Percentiles rank a stretch among this genome's conserved stretches.
Evolutionary conservation across 768 basidiomycete genomes (phyloP).

Genomic region (Tephrocybe sp.): DNA sequence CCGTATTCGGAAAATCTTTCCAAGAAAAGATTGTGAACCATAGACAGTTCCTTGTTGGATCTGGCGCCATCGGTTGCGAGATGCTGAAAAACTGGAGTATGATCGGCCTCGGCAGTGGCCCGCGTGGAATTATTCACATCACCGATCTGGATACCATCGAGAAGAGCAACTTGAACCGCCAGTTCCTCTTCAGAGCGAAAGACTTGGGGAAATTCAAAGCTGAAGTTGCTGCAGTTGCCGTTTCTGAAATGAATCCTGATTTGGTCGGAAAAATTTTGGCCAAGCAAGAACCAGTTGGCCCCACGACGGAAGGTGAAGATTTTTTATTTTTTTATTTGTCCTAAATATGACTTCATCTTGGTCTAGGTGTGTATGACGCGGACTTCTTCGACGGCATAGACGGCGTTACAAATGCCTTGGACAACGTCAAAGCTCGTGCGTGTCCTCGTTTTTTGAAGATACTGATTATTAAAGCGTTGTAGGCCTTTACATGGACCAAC

Average conservation of each 20-base stretch:
- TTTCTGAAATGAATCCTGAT: conserved; percentile 94
- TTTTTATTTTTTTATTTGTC: too few species aligned
- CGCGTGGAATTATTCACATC: conserved; percentile 80
- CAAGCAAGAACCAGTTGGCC: conserved; percentile 92
- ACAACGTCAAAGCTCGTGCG: conserved; percentile 94
- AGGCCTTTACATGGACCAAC: conserved; percentile 98
- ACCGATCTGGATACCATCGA: conserved; percentile 99
- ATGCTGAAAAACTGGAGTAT: conserved; percentile 99
- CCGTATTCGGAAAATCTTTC: conserved; percentile 92
- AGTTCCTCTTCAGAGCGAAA: conserved; percentile 96
- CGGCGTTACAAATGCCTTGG: conserved; percentile 95
- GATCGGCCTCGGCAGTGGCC: conserved; percentile 89
- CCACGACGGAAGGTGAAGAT: conserved; percentile 83
- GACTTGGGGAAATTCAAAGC: conserved; percentile 97
- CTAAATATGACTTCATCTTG: too few species aligned
- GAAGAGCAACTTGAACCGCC: conserved; percentile 97
- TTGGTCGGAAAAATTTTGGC: conserved; percentile 81
- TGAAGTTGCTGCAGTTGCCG: conserved; percentile 88
- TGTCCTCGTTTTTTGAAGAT: conserved; percentile 8
- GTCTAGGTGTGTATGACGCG: conserved; percentile 83
- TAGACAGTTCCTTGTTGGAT: conserved; percentile 94
- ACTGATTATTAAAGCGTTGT: conserved; percentile 1
- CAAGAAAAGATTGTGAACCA: conserved; percentile 88
- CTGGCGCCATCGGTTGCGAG: conserved; percentile 99
- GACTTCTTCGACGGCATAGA: conserved; percentile 85